A percentile compares a stretch with the other conserved stretches of the same genome.
Conservation (phyloP, 148 eudicot species). For the Diospyros lotus region DNA sequence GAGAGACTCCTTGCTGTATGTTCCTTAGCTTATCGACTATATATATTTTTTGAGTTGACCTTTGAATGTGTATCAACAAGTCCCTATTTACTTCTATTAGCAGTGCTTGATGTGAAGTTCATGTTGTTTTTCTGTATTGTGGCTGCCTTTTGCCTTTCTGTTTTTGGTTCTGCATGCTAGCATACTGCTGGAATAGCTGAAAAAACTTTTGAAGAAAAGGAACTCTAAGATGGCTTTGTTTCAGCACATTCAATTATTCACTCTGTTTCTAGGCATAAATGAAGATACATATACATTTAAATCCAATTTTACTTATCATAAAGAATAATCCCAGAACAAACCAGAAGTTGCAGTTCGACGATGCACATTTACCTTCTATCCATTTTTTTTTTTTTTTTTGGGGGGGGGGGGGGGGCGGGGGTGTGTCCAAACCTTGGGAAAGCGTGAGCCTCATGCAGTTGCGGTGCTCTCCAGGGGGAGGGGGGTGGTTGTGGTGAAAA, state of each 20-base stretch:
- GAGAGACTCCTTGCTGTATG: constrained; percentile 60
- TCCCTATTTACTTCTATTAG: not conserved
- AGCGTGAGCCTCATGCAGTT: too few relatives aligned
- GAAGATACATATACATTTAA: not conserved
- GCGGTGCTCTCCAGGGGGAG: too few relatives aligned
- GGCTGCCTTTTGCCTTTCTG: not conserved
- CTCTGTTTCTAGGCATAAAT: not conserved
- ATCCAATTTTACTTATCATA: too few relatives aligned
- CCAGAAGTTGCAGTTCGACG: too few relatives aligned
- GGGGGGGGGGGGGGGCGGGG: too few relatives aligned
- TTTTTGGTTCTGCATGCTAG: not conserved
- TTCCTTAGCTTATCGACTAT: constrained; percentile 14
- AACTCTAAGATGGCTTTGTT: not conserved
- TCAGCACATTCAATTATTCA: too few relatives aligned
- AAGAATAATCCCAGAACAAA: too few relatives aligned
- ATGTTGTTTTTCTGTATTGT: not conserved
- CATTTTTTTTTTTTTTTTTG: too few relatives aligned
- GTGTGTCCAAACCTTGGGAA: too few relatives aligned
- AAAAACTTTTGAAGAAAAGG: not conserved
- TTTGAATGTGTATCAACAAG: not conserved
- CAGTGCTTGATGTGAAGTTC: not conserved
- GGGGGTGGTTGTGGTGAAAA: too few relatives aligned
- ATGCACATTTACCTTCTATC: too few relatives aligned
- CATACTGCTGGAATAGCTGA: not conserved
- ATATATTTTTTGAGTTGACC: not conserved